Base-by-base conservation (phyloP, 2,329 filamentous ascomycete genomes). In the Xylariaceae sp. region DNA sequence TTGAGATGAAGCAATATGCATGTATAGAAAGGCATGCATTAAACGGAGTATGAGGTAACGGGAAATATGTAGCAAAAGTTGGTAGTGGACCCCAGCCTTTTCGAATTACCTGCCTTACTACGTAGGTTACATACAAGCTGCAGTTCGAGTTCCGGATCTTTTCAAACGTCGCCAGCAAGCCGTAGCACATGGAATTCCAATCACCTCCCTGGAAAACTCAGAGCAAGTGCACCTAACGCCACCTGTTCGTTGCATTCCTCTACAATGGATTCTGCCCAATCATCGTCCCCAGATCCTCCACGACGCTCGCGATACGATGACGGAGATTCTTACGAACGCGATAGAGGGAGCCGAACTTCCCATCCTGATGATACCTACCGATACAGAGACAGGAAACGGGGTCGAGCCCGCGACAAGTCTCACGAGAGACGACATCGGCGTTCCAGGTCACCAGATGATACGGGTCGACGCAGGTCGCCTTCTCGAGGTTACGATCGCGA, bases 401-500 rank as follows among this genome's bases (percentile, higher is more conserved):
- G 63, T 3, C 56, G 61, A 41, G 61, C 65, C 20, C 58, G 64
- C 40, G 62, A 65, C 44, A 60, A 57, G 20, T 60, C 57, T 40
- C 56, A 54, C 52, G 64, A 63, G 44, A 66, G 54, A 54, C 62
- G 57, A 37, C 56, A 56, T 40, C 55, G 65, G 40, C 64, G 68
- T 26, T 70, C 69, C 19, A 62, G 58, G 49, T 71, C 69, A 19
- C 69, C 69, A n/a, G 42, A 44, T 7, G 61, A 68, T 45, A 46
- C 62, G 43, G 59, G 50, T 40, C 57, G 61, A 19, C 62, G 50
- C 20, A 63, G 60, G 47, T 67, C 67, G 20, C 63, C 56, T 48
- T 68, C 67, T 43, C 54, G 60, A 51, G 69, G 73, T 41, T 61
- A 63, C 20, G 60, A 65, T 23, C 48, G 62, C n/a, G 67, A 70